Base-by-base conservation (phyloP, 331 rosid genomes). In the Saraca asoca region DNA sequence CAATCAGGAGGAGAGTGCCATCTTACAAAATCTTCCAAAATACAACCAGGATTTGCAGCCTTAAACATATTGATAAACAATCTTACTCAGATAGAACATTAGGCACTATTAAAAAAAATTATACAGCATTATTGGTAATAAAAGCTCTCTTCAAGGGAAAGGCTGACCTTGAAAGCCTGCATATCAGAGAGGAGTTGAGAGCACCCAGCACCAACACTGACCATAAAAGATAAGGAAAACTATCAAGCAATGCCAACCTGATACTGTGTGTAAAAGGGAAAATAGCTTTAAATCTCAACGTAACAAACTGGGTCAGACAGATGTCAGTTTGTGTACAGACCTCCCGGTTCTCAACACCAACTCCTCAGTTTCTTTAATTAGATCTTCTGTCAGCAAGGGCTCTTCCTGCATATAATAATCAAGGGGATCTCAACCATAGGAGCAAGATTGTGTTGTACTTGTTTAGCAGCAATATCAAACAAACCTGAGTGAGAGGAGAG, bases 1-100 rank as follows among this genome's bases (percentile, higher is more conserved):
- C 99, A 94, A 73, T 94, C 99, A 69, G 99, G 99, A 75, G 99
- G 99, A 52, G 99, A 94, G 84, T 90, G 88, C 99, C 99, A 94
- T 75, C 99, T 83, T 49, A 94, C 96, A 76, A 94, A 94, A 82
- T 94, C 99, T 77, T 88, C 97, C 87, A 94, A 83, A 77, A 94
- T 90, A 83, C 99, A 94, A 70, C 99, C 99, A 79, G 99, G 99
- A 88, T 90, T 94, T 42, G 99, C 99, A 67, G 95, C 97, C 99
- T 94, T 78, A 68, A 62, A 52, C 58, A 75, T 18, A 43, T 64
- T 33, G 68, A 71, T 45, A 56, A 46, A 68, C 76, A 75, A 44
- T 57, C 35, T 61, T 64, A 58, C 73, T 78, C 72, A 60, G 63
- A 64, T 9, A 71, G 18, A 66, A 31, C 31, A 72, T 41, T 73